Evolutionary conservation across 306 rosid species (phyloP), one percentile per base, ranked within the genome.

Genomic region (Cucumis hystrix): DNA sequence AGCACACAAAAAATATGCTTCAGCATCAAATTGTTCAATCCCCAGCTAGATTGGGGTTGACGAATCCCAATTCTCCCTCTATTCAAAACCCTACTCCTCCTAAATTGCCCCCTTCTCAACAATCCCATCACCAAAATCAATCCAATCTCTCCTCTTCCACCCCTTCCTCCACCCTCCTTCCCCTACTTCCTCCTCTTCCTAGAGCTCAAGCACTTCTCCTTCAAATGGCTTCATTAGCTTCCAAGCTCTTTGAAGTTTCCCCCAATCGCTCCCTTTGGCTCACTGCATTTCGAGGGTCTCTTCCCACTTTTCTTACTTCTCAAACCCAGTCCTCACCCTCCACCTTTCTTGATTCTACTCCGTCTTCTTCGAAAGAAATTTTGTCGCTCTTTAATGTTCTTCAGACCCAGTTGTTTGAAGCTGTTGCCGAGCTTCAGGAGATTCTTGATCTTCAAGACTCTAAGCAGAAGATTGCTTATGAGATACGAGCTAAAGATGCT

Each of bases 371-470:
- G 74, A 94, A 91, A 81, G 98, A 94, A 57, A 80, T 94, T 18
- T 83, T 90, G 52, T 86, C 91, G 30, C 88, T 82, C 40, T 90
- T 91, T 79, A 84, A 87, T 4, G 55, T 63, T 75, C 91, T 91
- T 66, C 98, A 94, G 69, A 91, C 94, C 75, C 97, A 94, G 69
- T 86, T 94, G 71, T 89, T 85, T 2, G 97, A 94, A 81, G 91
- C 96, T 15, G 96, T 94, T 10, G 90, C 98, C 1, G 95, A 94
- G 78, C 97, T 94, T 83, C 97, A 94, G 78, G 96, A 94, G 67
- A 91, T 91, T 80, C 97, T 91, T 67, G 91, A 91, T 82, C 91
- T 90, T 4, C 96, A 94, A 79, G 96, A 94, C 7, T 79, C 89
- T 64, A 90, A 89, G 88, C 89, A 83, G 85, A 94, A 91, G 79